Percentiles rank a stretch among this genome's conserved stretches.
Evolutionary conservation across 2,329 filamentous ascomycete species (phyloP).

Genomic region (Penicillium sp.): DNA sequence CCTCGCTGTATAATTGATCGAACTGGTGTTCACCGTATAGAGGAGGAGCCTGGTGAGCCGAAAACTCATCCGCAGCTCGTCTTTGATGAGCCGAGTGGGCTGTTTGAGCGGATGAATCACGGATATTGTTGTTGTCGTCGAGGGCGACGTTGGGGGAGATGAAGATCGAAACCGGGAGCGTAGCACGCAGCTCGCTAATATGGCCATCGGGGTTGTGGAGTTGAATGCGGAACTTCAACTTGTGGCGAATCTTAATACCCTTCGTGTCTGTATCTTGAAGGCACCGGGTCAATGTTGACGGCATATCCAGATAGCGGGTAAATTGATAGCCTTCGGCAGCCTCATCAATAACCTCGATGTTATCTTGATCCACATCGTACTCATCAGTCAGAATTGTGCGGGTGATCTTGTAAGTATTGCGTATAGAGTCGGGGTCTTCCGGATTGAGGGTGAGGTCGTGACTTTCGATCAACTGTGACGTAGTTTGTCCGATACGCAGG

Average conservation of each 20-base stretch:
- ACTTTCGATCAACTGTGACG: slow-evolving; percentile 75
- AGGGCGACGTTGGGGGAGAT: slow-evolving; percentile 92
- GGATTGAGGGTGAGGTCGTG: slow-evolving; percentile 64
- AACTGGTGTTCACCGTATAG: slow-evolving; percentile 88
- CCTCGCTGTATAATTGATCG: slow-evolving; percentile 85
- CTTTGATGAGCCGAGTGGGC: slow-evolving; percentile 46
- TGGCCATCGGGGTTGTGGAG: slow-evolving; percentile 95
- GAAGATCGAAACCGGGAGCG: slow-evolving; percentile 87
- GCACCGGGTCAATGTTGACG: slow-evolving; percentile 78
- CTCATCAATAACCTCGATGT: slow-evolving; percentile 57
- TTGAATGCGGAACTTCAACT: slow-evolving; percentile 86
- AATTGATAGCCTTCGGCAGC: slow-evolving; percentile 62
- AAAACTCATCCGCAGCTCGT: slow-evolving; percentile 55
- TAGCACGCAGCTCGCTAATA: slow-evolving; percentile 87
- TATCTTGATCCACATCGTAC: slow-evolving; percentile 68
- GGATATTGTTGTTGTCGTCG: slow-evolving; percentile 80
- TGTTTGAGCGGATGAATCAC: slow-evolving; percentile 62
- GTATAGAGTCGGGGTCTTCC: slow-evolving; percentile 44
- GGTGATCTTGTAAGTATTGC: slow-evolving; percentile 59
- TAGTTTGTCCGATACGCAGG: slow-evolving; percentile 78
- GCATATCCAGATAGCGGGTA: slow-evolving; percentile 64
- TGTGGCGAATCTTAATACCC: slow-evolving; percentile 89
- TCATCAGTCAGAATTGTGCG: slow-evolving; percentile 68
- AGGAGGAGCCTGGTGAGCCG: slow-evolving; percentile 74
- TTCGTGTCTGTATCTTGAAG: slow-evolving; percentile 86